Conservation (phyloP, 75 land plant genomes). For the Adiantum capillusveneris region DNA sequence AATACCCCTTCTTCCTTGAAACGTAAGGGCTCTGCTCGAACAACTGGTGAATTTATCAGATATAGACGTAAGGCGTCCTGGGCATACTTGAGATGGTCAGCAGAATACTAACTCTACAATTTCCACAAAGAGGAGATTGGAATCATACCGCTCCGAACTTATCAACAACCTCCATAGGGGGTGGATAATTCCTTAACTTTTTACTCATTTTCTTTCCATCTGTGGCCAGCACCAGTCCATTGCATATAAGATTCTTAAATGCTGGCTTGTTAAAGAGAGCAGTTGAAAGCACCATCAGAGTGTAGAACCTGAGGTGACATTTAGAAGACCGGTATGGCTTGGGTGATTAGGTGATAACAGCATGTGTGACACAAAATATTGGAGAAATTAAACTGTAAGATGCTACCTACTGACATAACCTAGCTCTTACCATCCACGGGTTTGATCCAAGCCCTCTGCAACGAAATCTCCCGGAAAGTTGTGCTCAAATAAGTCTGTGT, state of each 20-base stretch:
- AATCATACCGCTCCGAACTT: conserved; percentile 97
- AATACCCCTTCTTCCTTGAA: conserved; percentile 91
- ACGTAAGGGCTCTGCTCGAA: conserved; percentile 79
- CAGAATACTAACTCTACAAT: not conserved
- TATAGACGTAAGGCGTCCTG: conserved; percentile 96
- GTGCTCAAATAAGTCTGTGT: conserved; percentile 79
- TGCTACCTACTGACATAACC: not conserved
- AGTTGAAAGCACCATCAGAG: conserved; percentile 95
- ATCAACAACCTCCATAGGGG: conserved; percentile 71
- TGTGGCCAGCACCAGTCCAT: conserved; percentile 92
- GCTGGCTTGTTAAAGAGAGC: conserved; percentile 97
- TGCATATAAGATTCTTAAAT: conserved; percentile 93
- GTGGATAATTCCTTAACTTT: conserved; percentile 84
- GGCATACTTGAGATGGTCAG: not conserved
- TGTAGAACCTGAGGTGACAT: conserved; percentile 75
- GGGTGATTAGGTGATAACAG: no score
- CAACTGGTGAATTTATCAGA: conserved; percentile 97
- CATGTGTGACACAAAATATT: no score
- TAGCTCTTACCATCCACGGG: conserved; percentile 89
- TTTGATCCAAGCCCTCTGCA: conserved; percentile 99
- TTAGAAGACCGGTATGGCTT: no score
- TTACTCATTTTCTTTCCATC: conserved; percentile 99
- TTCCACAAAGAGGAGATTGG: not conserved
- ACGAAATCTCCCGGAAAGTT: conserved; percentile 99
- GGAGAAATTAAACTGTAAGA: no score